Evolutionary conservation across 106 monocot species (phyloP), one percentile per base, ranked within the genome.

Genomic region (Acorus calamus): DNA sequence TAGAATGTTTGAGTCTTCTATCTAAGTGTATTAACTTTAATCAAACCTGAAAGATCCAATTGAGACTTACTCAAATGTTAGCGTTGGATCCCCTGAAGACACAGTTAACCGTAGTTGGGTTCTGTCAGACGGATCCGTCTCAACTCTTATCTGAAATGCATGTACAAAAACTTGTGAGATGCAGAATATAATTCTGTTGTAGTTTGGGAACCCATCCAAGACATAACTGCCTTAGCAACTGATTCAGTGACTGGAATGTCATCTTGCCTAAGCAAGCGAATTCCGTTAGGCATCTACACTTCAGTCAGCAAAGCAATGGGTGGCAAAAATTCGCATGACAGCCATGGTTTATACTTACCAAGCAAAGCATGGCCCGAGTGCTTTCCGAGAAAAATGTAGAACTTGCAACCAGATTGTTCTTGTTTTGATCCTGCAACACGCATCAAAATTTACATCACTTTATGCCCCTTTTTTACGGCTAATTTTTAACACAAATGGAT

Each of bases 81-180:
- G 72, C 41, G 72, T 62, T 44, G 87, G 91, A 69, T 91, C 91
- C 14, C 83, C 85, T 0, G 91, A 92, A 4, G 85, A 85, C 53
- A 98, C 61, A 43, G 96, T 98, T 63, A 98, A 61, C 59, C 96
- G 84, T 11, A 98, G 83, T 74, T 98, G 96, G 46, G 91, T 92
- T 83, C 96, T 80, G 57, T 98, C 96, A 50, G 91, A 68, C 43
- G 96, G 91, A 71, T 98, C 96, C 2, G 96, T 98, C 71, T 98
- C 96, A 62, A 98, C 80, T 78, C 96, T 84, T 57, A 92, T 49
- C 96, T 98, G 57, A 47, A 81, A 14, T 6, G 3, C 7, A 46
- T 6, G n/a, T 4, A 69, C n/a, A 60, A 63, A 44, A 59, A 51
- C 56, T 51, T 8, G 65, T 61, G 5, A 47, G 11, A 63, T 10